Percentiles rank a stretch among this genome's conserved stretches.
Conservation (phyloP, 2,329 filamentous ascomycete species). For the Thielaviopsis ethacetica region DNA sequence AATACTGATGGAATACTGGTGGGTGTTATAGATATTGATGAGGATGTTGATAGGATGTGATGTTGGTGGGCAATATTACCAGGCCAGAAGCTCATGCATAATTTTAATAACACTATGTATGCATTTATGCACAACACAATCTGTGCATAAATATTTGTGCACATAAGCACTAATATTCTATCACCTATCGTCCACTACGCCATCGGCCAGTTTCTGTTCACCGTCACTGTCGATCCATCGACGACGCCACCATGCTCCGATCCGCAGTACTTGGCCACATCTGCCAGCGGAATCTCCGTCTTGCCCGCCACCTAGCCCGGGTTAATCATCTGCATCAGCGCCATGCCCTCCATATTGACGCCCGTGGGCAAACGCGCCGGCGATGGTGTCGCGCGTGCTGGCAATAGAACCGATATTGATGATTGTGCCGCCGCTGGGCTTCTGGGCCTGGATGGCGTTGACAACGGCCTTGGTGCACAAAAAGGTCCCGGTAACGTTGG, state of each 20-base stretch:
- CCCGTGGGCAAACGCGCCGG: conserved; percentile 24
- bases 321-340: conserved; percentile 15
- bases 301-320: conserved; percentile 18
- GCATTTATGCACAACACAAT: too few relatives aligned
- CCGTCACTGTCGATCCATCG: conserved; percentile 19
- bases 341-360: conserved; percentile 20
- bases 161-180: too few relatives aligned
- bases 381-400: conserved; percentile 23
- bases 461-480: conserved; percentile 35
- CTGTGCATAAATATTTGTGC: too few relatives aligned
- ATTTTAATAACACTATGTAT: too few relatives aligned
- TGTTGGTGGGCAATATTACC: too few relatives aligned
- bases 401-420: conserved; percentile 36
- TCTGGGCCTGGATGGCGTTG: conserved; percentile 15
- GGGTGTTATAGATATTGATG: neutral
- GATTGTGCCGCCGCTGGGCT: conserved; percentile 25
- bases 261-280: conserved; percentile 25
- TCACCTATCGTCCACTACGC: conserved; percentile 13
- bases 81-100: too few relatives aligned
- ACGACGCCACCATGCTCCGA: conserved; percentile 17
- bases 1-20: neutral
- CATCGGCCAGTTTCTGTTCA: conserved; percentile 23
- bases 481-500: conserved; percentile 41
- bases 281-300: conserved; percentile 18
- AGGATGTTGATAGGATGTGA: neutral